phyloP scores from a whole-genome alignment of 805 yeast genomes.

The Scheffersomyces coipomensis region DNA sequence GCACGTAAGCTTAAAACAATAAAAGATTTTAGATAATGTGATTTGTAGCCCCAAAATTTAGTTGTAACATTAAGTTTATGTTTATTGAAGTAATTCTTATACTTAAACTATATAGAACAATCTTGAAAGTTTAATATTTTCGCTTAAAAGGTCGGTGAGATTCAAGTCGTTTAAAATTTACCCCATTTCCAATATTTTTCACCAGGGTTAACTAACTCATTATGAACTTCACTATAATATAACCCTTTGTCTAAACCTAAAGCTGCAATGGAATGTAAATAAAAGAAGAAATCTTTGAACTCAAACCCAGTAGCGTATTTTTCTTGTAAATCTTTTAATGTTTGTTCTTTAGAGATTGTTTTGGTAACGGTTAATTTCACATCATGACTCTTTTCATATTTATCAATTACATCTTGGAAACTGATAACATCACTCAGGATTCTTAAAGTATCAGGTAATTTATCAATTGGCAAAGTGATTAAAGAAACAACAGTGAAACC shows the following conservation, averaged over 20 bases:
- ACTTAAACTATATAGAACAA: no score
- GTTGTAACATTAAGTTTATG: no score
- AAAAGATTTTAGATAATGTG: no score
- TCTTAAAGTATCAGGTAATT: slow-evolving; percentile 43
- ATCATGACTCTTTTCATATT: slow-evolving; percentile 38
- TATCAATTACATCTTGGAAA: slow-evolving; percentile 33
- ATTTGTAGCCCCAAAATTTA: no score
- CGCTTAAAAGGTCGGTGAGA: no score
- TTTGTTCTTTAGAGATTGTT: slow-evolving; percentile 23
- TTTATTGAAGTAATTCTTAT: no score
- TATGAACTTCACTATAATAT: slow-evolving; percentile 17
- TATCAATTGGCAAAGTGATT: slow-evolving; percentile 27
- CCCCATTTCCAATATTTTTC: slow-evolving; percentile 39
- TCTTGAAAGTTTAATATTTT: no score
- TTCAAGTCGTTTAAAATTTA: no score
- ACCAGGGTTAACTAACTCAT: slow-evolving; percentile 36
- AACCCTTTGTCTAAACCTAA: slow-evolving; percentile 23
- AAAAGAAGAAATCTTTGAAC: neutral
- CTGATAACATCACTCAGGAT: slow-evolving; percentile 42
- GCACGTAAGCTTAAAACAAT: no score
- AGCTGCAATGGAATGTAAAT: slow-evolving; percentile 4
- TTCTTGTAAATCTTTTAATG: slow-evolving; percentile 1
- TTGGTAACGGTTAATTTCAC: slow-evolving; percentile 31
- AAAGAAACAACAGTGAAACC: slow-evolving; percentile 44
- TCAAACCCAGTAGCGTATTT: neutral